phyloP scores from a whole-genome alignment of 805 yeast genomes.

The Cyberlindnera subsufficiens region DNA sequence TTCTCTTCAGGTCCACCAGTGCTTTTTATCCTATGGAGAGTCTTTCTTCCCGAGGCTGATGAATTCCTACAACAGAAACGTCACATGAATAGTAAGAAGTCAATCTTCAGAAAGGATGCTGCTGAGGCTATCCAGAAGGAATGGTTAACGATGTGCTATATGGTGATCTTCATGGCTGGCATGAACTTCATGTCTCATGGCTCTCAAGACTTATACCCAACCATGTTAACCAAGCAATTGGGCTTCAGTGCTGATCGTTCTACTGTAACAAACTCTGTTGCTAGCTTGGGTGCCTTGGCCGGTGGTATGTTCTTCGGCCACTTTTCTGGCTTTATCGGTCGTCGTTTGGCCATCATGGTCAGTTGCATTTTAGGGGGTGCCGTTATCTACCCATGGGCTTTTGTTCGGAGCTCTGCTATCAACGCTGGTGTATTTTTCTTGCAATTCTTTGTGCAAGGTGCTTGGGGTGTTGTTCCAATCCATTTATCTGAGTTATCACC shows the following conservation, averaged over 20 bases:
- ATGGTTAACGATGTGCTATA: conserved; percentile 55
- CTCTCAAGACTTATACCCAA: conserved; percentile 58
- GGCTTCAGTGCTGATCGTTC: conserved; percentile 35
- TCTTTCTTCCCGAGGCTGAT: conserved; percentile 45
- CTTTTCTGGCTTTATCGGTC: conserved; percentile 46
- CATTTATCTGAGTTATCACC: conserved; percentile 59
- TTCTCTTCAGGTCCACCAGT: conserved; percentile 57
- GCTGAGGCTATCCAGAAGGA: conserved; percentile 34
- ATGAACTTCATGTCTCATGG: conserved; percentile 61
- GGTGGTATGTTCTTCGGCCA: conserved; percentile 57
- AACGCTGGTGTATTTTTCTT: conserved; percentile 57
- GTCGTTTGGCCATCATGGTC: conserved; percentile 46
- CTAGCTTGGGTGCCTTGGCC: conserved; percentile 50
- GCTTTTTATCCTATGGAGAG: conserved; percentile 36
- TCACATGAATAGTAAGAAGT: conserved; percentile 26
- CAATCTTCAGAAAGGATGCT: conserved; percentile 29
- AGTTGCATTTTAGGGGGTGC: conserved; percentile 55
- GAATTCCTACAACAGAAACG: conserved; percentile 38
- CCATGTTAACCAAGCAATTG: conserved; percentile 43
- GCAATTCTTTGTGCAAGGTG: conserved; percentile 62
- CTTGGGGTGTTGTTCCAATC: conserved; percentile 64
- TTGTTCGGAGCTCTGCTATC: conserved; percentile 39
- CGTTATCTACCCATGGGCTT: conserved; percentile 60
- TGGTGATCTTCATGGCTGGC: conserved; percentile 56
- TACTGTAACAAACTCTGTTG: conserved; percentile 52